Evolutionary conservation across 768 basidiomycete species (phyloP), one percentile per base, ranked within the genome.

Genomic region (Russula olivacea): DNA sequence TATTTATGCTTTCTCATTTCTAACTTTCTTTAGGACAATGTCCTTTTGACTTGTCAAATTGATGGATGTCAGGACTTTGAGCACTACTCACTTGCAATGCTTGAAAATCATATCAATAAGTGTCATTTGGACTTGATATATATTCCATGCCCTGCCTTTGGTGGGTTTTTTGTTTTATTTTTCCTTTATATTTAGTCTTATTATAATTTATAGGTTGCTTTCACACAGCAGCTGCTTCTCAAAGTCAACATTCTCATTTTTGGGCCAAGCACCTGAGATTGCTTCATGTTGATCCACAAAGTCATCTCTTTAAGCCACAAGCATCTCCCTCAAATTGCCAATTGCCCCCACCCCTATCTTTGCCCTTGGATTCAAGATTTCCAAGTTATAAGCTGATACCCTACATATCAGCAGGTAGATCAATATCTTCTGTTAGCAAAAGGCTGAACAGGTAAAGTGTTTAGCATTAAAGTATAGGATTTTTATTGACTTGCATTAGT

Each of bases 91-190:
- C 38, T 56, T 61, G 40, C 11, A 15, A 50, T 9, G 12, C 61
- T 61, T 32, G 30, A 61, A 25, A 21, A 51, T 2, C 61, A 61
- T n/a, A 11, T 56, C 12, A 34, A 56, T 8, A 17, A 14, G 6
- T 14, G 6, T 15, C 55, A 61, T 28, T 30, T 61, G 19, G 3
- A 40, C 11, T 21, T 11, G 17, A 23, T 61, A n/a, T 4, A 23
- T 34, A 9, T 56, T 34, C 55, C 55, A 56, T 61, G 61, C 17
- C 61, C 61, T 56, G 61, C 23, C 19, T 49, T 61, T 41, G 49
- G 61, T 2, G 25, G 34, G 61, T 56, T 25, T 19, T 55, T 56
- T 32, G 0, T 10, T 30, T 0, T 14, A 0, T 3, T 10, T 43
- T n/a, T 3, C 14, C 9, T 19, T 40, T 34, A 2, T 53, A 19